Evolutionary conservation across 106 monocot genomes (phyloP).

Genomic region (Allium sativum): DNA sequence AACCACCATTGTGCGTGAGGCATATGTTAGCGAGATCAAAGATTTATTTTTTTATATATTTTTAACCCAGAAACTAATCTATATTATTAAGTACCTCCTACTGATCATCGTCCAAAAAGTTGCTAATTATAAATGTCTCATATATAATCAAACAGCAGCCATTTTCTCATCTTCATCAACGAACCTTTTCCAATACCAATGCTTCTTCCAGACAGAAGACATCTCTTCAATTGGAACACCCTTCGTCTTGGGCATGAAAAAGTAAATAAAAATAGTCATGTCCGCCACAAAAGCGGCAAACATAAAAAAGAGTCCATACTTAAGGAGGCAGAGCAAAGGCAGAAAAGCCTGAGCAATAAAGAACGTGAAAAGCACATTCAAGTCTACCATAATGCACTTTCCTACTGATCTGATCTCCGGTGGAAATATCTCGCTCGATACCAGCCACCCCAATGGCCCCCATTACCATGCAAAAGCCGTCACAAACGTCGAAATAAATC

Average conservation of each 20-base stretch:
- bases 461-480: conserved; percentile 11
- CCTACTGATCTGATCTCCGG: conserved; percentile 14
- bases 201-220: conserved; percentile 14
- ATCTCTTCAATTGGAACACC: conserved; percentile 16
- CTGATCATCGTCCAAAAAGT: too few relatives aligned
- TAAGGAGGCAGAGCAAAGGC: conserved; percentile 11
- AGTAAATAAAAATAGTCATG: conserved; percentile 7
- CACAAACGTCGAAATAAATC: conserved; percentile 6
- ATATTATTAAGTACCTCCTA: too few relatives aligned
- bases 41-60: too few relatives aligned
- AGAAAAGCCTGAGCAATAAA: conserved; percentile 13
- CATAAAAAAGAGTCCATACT: conserved; percentile 16
- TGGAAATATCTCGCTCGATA: conserved; percentile 15
- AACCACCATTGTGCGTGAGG: too few relatives aligned
- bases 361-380: conserved; percentile 20
- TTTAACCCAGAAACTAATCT: too few relatives aligned
- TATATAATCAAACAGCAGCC: too few relatives aligned
- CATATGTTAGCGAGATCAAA: too few relatives aligned
- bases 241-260: conserved; percentile 15
- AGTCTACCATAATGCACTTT: conserved; percentile 6
- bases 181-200: conserved; percentile 19
- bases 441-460: conserved; percentile 14
- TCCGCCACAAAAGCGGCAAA: conserved; percentile 6
- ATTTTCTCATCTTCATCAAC: not conserved
- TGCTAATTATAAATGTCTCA: too few relatives aligned